Evolutionary conservation across 495 filamentous ascomycete genomes (phyloP), one percentile per base, ranked within the genome.

Genomic region (Tuber microsphaerosporum): DNA sequence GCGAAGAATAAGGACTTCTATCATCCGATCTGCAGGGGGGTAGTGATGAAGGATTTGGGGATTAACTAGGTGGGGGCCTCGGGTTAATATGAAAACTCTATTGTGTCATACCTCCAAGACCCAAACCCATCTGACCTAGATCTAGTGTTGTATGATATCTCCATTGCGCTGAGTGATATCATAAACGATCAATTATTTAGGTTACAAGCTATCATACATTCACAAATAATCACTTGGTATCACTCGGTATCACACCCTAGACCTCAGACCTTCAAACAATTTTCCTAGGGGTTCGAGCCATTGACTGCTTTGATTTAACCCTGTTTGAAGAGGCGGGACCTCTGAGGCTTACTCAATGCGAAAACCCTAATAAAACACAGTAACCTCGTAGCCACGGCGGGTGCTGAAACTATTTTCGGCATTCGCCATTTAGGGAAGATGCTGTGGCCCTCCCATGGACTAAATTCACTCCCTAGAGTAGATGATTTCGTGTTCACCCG

Each of bases 1-100:
- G 87, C 92, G 86, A 91, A 91, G 86, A 90, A 97, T 79, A 92
- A 88, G 78, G 89, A 92, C 71, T 99, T 97, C 80, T 99, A 99
- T 83, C 94, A 97, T 83, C 95, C 95, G 19, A 99, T 97, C 77
- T 97, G 94, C 81, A 81, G 81, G 73, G 88, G 86, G 26, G 88
- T 91, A 87, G 88, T 95, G 39, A 91, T 92, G 85, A 97, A 97
- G 86, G 92, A 97, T 84, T 85, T 97, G 26, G 56, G 26, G 26
- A 65, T 65, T 65, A 34, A 16, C 34, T 65, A 34, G 16, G 6
- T 65, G 14, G 61, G 68, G 41, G 39, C 14, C 26, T 31, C 12
- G 56, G 26, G 12, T 26, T 72, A 68, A 71, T 17, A 45, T 71
- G 39, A 71, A 45, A 31, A 20, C 19, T 71, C 34, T 3, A 17